These are phyloP conservation scores for Chenopodium berlandieri DNA, from an alignment of 148 eudicot species.

Conservation along the genomic window DNA sequence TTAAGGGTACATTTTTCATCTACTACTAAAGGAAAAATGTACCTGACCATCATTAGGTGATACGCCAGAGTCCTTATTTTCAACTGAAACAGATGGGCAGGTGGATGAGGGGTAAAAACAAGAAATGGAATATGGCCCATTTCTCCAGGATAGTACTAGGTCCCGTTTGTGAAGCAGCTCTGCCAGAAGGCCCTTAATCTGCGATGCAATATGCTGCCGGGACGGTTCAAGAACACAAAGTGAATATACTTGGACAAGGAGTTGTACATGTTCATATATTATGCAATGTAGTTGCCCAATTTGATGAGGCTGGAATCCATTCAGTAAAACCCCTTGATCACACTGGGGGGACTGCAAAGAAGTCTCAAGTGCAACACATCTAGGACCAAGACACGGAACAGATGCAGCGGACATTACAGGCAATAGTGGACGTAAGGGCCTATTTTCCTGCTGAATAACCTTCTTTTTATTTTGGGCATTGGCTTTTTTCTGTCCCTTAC, in stretches of 20 bases:
- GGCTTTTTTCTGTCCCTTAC: conserved; percentile 51
- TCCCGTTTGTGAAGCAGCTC: conserved; percentile 64
- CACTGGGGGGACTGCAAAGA: conserved; percentile 31
- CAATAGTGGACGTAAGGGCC: conserved; percentile 63
- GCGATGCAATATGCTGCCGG: conserved; percentile 63
- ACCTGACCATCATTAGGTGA: conserved; percentile 39
- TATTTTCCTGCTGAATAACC: conserved; percentile 35
- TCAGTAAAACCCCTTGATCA: conserved; percentile 32
- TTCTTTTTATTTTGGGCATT: conserved; percentile 34
- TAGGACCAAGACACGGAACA: conserved; percentile 36
- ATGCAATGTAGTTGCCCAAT: conserved; percentile 77
- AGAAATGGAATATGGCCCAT: conserved; percentile 53
- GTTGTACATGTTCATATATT: conserved; percentile 90
- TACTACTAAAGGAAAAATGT: conserved; percentile 27
- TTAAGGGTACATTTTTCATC: conserved; percentile 23
- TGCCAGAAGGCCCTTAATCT: conserved; percentile 59
- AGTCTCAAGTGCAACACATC: conserved; percentile 26
- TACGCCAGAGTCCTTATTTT: conserved; percentile 21
- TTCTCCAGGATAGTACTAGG: conserved; percentile 56
- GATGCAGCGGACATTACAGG: conserved; percentile 55
- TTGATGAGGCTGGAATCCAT: conserved; percentile 77
- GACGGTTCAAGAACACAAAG: conserved; percentile 73
- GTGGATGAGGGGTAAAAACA: conserved; percentile 45
- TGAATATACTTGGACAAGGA: conserved; percentile 85
- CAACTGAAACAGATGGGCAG: conserved; percentile 43